These are phyloP conservation scores for Debaryomyces hansenii DNA, from an alignment of 805 yeast species.

Conservation along the genomic window DNA sequence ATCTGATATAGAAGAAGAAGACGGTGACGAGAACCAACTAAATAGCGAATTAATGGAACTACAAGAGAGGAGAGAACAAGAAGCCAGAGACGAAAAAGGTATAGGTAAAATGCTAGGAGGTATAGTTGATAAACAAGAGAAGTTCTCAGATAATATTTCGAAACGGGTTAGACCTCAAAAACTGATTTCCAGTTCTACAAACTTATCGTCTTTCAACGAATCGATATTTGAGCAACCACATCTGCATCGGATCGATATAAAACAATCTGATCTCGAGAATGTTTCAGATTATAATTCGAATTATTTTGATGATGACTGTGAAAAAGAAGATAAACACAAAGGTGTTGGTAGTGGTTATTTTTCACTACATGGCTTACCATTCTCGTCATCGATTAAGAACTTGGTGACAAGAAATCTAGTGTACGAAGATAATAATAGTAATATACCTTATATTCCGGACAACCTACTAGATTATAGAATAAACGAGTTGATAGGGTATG, in stretches of 20 bases:
- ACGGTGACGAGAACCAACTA: neutral
- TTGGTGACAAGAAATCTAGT: slow-evolving; percentile 7
- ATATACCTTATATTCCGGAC: neutral
- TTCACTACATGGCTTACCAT: slow-evolving; percentile 17
- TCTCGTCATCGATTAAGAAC: slow-evolving; percentile 9
- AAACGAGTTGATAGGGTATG: slow-evolving; percentile 5
- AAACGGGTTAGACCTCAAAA: neutral
- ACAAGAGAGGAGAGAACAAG: too few relatives aligned
- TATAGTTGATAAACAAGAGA: too few relatives aligned
- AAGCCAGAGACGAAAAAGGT: too few relatives aligned
- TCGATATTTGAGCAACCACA: slow-evolving; percentile 1
- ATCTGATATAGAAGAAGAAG: slow-evolving; percentile 2
- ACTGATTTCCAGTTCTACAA: neutral
- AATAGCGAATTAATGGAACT: neutral
- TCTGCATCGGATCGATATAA: neutral
- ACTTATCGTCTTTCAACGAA: slow-evolving; percentile 1
- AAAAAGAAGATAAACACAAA: neutral
- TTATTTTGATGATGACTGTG: too few relatives aligned
- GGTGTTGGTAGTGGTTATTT: neutral
- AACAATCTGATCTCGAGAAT: too few relatives aligned
- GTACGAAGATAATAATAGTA: slow-evolving; percentile 1
- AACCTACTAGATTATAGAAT: neutral
- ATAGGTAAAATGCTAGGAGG: too few relatives aligned
- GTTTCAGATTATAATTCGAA: too few relatives aligned
- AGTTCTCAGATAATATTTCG: too few relatives aligned